phyloP scores from a whole-genome alignment of 106 monocot genomes.

The Allium cepa region DNA sequence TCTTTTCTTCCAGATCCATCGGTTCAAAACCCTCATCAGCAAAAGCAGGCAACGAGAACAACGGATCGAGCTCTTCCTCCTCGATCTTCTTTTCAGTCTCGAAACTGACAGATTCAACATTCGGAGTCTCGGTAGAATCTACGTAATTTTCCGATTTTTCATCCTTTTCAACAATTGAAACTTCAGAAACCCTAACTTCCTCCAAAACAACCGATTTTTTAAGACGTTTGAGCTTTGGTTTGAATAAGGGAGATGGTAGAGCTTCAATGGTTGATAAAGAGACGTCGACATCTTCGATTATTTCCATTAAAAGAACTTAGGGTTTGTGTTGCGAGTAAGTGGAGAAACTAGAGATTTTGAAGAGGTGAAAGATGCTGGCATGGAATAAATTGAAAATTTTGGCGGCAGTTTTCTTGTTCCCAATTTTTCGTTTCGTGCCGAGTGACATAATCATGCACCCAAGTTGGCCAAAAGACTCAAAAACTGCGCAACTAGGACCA shows the following conservation, averaged over 20 bases:
- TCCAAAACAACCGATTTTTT: slow-evolving; percentile 17
- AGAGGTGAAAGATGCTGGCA: too few relatives aligned
- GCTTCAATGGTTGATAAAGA: slow-evolving; percentile 12
- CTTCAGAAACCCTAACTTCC: slow-evolving; percentile 1
- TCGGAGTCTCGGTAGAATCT: not conserved
- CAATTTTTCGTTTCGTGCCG: too few relatives aligned
- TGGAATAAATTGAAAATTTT: too few relatives aligned
- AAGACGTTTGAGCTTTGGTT: slow-evolving; percentile 34
- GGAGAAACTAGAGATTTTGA: too few relatives aligned
- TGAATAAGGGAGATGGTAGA: slow-evolving; percentile 13
- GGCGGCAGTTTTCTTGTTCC: too few relatives aligned
- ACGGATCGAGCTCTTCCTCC: slow-evolving; percentile 50
- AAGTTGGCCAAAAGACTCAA: too few relatives aligned
- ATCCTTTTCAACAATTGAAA: slow-evolving; percentile 1
- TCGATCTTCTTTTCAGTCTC: slow-evolving; percentile 1
- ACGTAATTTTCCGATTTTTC: too few relatives aligned
- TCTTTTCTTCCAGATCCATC: slow-evolving; percentile 42
- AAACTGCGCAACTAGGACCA: too few relatives aligned
- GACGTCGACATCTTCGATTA: slow-evolving; percentile 20
- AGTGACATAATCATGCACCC: too few relatives aligned
- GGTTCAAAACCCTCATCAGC: slow-evolving; percentile 47
- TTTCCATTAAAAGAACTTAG: slow-evolving; percentile 13
- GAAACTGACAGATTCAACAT: not conserved
- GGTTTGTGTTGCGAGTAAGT: not conserved
- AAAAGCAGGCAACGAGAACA: slow-evolving; percentile 25